These are phyloP conservation scores for Edaphochlamys debaryana DNA, from an alignment of 139 green algal species.

Conservation along the genomic window DNA sequence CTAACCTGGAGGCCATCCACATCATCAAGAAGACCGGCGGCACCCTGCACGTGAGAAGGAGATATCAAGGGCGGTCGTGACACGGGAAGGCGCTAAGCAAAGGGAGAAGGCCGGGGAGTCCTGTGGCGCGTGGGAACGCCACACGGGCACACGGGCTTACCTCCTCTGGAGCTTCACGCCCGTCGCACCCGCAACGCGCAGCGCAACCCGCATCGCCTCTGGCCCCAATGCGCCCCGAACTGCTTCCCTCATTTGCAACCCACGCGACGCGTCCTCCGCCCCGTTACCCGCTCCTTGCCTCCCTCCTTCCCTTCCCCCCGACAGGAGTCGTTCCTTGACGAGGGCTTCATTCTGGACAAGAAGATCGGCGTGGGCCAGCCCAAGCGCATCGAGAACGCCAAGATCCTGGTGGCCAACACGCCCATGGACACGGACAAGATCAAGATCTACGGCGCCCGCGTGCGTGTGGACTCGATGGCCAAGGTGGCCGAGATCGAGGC, in stretches of 20 bases:
- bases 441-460: slow-evolving; percentile 97
- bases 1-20: slow-evolving; percentile 97
- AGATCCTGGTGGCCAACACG: slow-evolving; percentile 98
- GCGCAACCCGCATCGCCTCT: no score
- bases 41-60: slow-evolving; percentile 79
- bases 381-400: slow-evolving; percentile 94
- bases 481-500: slow-evolving; percentile 97
- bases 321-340: slow-evolving; percentile 95
- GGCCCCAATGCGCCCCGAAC: no score
- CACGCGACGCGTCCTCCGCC: no score
- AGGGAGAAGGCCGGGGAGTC: no score
- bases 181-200: no score
- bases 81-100: no score
- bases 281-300: no score
- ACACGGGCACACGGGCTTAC: no score
- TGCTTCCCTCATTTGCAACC: no score
- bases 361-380: slow-evolving; percentile 96
- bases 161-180: no score
- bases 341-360: slow-evolving; percentile 99
- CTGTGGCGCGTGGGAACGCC: no score
- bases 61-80: no score
- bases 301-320: background rate
- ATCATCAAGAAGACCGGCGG: slow-evolving; percentile 99
- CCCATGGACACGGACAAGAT: slow-evolving; percentile 99
- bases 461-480: slow-evolving; percentile 84